Percentiles rank a stretch among this genome's conserved stretches.
Conservation (phyloP, 768 basidiomycete genomes). For the Leucocoprinus birnbaumii region DNA sequence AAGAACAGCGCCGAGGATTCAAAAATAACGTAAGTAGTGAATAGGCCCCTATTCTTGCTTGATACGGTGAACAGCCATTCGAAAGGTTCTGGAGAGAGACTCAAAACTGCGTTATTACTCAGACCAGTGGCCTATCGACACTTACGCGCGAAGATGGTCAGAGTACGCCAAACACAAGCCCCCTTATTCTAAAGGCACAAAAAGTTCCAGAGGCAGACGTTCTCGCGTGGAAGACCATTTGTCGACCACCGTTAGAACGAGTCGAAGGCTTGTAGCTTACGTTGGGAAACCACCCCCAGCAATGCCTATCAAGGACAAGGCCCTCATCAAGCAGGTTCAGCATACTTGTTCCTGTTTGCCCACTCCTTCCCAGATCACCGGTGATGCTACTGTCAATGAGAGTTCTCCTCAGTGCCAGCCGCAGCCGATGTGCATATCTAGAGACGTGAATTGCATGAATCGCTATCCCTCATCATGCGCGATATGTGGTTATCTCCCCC, state of each 20-base stretch:
- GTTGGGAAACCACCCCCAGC: slow-evolving; percentile 10
- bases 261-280: not conserved
- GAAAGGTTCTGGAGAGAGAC: not conserved
- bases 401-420: too few species aligned
- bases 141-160: slow-evolving; percentile 1
- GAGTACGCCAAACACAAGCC: not conserved
- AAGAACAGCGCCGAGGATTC: not conserved
- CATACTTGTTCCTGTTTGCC: too few species aligned
- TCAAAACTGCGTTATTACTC: not conserved
- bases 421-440: not conserved
- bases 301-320: not conserved
- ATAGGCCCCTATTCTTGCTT: too few species aligned
- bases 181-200: not conserved
- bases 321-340: too few species aligned
- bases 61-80: not conserved
- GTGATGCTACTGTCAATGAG: too few species aligned
- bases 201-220: too few species aligned
- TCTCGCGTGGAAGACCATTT: not conserved
- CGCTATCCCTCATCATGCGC: slow-evolving; percentile 1
- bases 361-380: too few species aligned
- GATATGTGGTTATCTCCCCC: slow-evolving; percentile 7
- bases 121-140: slow-evolving; percentile 5
- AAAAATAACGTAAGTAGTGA: not conserved
- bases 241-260: not conserved
- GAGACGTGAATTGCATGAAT: too few species aligned